Evolutionary conservation across 306 rosid species (phyloP).

Genomic region (Bauhinia variegata): DNA sequence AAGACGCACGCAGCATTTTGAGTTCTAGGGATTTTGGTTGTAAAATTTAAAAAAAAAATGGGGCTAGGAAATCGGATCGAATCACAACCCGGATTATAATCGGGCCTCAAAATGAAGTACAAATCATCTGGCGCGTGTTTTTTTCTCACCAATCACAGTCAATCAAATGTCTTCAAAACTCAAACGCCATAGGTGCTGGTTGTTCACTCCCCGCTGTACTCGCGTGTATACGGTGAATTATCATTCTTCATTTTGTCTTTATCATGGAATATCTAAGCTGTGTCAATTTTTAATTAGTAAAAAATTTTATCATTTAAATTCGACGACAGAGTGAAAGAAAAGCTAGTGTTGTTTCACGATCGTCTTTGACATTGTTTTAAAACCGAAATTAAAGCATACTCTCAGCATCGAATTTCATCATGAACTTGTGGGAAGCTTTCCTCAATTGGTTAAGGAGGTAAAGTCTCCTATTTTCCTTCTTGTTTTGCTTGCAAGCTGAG

Average conservation of each 20-base stretch:
- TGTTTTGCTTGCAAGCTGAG: conserved; percentile 26
- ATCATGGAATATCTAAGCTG: background rate
- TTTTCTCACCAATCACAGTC: background rate
- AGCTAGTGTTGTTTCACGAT: background rate
- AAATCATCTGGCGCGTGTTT: background rate
- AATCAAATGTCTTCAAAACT: too few relatives aligned
- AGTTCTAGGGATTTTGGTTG: too few relatives aligned
- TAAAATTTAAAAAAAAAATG: too few relatives aligned
- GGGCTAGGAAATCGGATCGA: too few relatives aligned
- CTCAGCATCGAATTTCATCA: background rate
- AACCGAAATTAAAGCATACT: conserved; percentile 14
- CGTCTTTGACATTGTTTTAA: background rate
- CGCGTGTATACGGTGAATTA: background rate
- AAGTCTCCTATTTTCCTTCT: background rate
- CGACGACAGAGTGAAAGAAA: conserved; percentile 1
- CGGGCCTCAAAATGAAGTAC: too few relatives aligned
- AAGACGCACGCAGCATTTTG: too few relatives aligned
- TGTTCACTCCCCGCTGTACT: background rate
- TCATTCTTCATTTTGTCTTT: conserved; percentile 30
- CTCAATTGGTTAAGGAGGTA: conserved; percentile 74
- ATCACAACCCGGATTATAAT: too few relatives aligned
- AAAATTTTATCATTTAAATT: background rate
- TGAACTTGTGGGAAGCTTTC: conserved; percentile 68
- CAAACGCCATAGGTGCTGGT: background rate
- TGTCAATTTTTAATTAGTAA: background rate